Evolutionary conservation across 1,139 yeast species (phyloP), one percentile per base, ranked within the genome.

Genomic region (Candida sojae): DNA sequence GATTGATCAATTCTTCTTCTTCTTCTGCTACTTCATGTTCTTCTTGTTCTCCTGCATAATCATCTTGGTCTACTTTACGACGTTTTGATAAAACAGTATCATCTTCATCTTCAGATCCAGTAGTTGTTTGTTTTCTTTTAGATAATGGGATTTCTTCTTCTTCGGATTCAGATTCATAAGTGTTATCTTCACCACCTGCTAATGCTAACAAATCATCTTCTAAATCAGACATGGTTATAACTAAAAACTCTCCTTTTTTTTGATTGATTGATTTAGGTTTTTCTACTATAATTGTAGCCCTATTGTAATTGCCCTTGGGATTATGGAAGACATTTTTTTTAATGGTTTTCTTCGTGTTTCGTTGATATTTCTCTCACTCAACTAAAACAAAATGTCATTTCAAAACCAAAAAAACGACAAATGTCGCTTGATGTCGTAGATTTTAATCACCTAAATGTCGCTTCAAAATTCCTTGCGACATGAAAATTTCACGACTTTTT

Each of bases 171-270:
- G 65, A 61, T 52, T 63, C 67, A 45, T 59, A 60, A 49, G 62
- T 72, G 13, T 69, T 62, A 51, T 63, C 73, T 21, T 66, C 74
- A 32, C 85, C 89, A 49, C 96, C 96, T 34, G 97, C 97, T 56
- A 91, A 79, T 6, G 96, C 97, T 64, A 91, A 79, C 68, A 90
- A 82, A 76, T 90, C 97, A 63, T 90, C 97, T 62, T 88, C 96
- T 62, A 87, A 80, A 67, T 86, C 93, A 50, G 79, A 73, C 80
- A 75, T 75, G 38, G 21, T 53, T 32, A 21, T 17, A 17, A 6
- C 30, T n/a, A 32, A 12, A 25, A 32, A 33, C 9, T 26, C 4
- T 26, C 4, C 9, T 26, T 26, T 26, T 26, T 5, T 36, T 28
- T 36, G 30, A 36, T 25, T 36, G 39, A 12, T 36, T 34, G 12